Conservation (phyloP, 495 filamentous ascomycete species). For the Recurvomyces mirabilis region DNA sequence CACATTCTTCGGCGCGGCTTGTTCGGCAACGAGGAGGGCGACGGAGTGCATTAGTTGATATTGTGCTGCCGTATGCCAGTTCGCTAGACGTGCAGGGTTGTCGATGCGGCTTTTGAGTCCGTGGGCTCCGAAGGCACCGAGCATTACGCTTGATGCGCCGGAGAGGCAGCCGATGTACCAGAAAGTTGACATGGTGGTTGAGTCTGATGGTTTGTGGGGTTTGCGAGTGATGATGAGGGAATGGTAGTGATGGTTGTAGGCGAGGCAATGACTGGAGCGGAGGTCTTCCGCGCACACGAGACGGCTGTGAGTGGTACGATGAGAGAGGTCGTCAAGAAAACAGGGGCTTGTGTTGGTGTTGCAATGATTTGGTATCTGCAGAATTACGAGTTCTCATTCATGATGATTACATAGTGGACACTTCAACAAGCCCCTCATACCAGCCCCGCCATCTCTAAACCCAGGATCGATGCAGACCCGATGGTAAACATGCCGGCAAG, state of each 20-base stretch:
- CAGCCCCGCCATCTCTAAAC: conserved; percentile 4
- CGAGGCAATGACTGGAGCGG: neutral
- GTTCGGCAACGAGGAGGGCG: conserved; percentile 41
- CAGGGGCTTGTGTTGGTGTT: no score
- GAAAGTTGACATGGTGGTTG: conserved; percentile 30
- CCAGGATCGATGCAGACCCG: conserved; percentile 25
- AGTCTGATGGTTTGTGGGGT: neutral
- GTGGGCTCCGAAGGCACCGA: conserved; percentile 55
- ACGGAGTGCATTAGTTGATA: conserved; percentile 44
- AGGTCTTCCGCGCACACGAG: no score
- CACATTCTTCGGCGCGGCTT: conserved; percentile 38
- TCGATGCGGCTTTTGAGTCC: conserved; percentile 46
- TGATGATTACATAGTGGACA: conserved; percentile 19
- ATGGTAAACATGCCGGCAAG: conserved; percentile 33
- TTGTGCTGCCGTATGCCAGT: conserved; percentile 48
- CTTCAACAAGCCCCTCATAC: conserved; percentile 7
- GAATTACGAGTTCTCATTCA: neutral
- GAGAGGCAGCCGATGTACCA: conserved; percentile 49
- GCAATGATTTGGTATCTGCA: no score
- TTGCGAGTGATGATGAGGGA: neutral
- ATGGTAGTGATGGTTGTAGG: neutral
- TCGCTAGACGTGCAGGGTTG: conserved; percentile 42
- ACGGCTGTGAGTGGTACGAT: no score
- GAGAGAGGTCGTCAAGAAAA: no score
- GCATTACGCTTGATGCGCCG: conserved; percentile 46